Evolutionary conservation across 345 rosid genomes (phyloP).

Genomic region (Aurinia saxatilis): DNA sequence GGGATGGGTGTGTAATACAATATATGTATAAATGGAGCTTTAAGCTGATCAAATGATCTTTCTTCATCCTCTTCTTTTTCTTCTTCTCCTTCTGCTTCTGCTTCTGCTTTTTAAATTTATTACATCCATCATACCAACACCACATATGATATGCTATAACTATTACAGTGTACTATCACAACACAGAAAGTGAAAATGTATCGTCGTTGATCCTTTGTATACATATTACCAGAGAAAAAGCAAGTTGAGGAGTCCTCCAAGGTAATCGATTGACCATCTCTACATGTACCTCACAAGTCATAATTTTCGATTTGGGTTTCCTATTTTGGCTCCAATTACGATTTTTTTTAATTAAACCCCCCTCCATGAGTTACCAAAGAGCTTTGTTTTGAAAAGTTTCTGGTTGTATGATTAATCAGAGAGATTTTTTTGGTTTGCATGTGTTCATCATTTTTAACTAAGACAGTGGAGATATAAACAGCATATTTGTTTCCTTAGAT

Average conservation of each 20-base stretch:
- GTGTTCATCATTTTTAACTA: not conserved
- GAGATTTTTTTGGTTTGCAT: not conserved
- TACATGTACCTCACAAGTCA: constrained; percentile 2
- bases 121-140: not conserved
- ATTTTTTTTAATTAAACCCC: too few species aligned
- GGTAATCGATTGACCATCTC: constrained; percentile 11
- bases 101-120: too few species aligned
- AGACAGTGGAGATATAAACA: not conserved
- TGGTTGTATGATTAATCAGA: not conserved
- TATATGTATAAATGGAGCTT: constrained; percentile 5
- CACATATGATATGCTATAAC: not conserved
- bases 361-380: not conserved
- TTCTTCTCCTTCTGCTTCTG: not conserved
- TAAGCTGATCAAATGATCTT: constrained; percentile 6
- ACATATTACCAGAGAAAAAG: not conserved
- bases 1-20: not conserved
- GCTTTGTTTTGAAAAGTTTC: not conserved
- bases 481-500: too few species aligned
- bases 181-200: not conserved
- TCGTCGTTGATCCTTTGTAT: not conserved
- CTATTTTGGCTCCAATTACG: not conserved
- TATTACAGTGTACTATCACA: not conserved
- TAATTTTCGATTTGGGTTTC: not conserved
- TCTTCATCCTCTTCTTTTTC: not conserved
- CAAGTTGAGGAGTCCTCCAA: constrained; percentile 9